These are phyloP conservation scores for Waltergamsia citrina DNA, from an alignment of 2,329 filamentous ascomycete genomes.

Conservation along the genomic window DNA sequence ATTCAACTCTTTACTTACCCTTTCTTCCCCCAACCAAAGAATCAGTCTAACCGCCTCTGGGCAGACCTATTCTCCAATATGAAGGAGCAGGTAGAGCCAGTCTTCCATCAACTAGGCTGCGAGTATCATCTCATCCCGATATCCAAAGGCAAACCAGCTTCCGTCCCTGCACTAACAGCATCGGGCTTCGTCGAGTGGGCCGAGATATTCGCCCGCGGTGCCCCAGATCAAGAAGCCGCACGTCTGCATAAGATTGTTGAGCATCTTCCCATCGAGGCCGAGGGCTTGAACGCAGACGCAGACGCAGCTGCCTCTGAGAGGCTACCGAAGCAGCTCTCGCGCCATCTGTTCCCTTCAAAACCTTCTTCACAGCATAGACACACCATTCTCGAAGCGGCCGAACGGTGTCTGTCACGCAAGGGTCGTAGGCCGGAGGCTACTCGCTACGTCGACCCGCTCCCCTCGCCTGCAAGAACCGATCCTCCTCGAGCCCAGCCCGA, in stretches of 20 bases:
- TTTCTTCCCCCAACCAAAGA: too few relatives aligned
- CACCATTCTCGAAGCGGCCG: too few relatives aligned
- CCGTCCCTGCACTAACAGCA: slow-evolving; percentile 56
- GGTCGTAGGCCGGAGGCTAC: too few relatives aligned
- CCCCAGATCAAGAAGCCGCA: slow-evolving; percentile 65
- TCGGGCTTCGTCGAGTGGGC: slow-evolving; percentile 65
- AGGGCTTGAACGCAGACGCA: slow-evolving; percentile 47
- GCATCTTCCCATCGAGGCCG: slow-evolving; percentile 56
- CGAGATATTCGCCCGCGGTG: slow-evolving; percentile 61
- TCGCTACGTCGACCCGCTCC: too few relatives aligned
- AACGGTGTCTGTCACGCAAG: too few relatives aligned
- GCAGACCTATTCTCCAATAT: neutral
- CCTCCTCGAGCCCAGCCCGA: too few relatives aligned
- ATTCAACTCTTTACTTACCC: too few relatives aligned
- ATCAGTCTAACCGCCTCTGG: neutral
- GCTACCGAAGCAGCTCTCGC: slow-evolving; percentile 68
- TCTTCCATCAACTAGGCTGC: slow-evolving; percentile 45
- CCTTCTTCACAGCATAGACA: too few relatives aligned
- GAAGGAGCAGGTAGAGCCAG: slow-evolving; percentile 16
- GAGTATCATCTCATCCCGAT: slow-evolving; percentile 56
- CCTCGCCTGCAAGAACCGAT: too few relatives aligned
- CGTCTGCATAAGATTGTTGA: slow-evolving; percentile 60
- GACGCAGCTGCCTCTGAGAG: too few relatives aligned
- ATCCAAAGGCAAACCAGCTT: slow-evolving; percentile 40
- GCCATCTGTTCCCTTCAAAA: slow-evolving; percentile 57